Percentiles rank a stretch among this genome's conserved stretches.
These are phyloP conservation scores for Diaporthe helianthi DNA, from an alignment of 2,329 filamentous ascomycete genomes.

Conservation along the genomic window DNA sequence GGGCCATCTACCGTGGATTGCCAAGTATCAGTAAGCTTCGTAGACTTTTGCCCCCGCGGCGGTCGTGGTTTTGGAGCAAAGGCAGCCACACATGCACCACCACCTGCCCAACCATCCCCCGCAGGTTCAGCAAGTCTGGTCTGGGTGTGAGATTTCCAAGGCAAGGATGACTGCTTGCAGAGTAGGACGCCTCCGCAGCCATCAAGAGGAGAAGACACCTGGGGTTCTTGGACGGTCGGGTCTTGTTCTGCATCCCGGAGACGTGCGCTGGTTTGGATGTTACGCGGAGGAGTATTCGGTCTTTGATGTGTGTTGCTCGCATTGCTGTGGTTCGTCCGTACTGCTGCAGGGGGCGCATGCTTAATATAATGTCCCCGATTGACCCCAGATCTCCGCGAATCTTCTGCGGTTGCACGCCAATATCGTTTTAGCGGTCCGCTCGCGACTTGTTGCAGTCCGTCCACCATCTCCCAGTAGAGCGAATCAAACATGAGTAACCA, in stretches of 20 bases:
- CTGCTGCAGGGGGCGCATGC: constrained; percentile 8
- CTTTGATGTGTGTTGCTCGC: constrained; percentile 6
- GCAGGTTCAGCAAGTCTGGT: neutral
- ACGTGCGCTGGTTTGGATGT: neutral
- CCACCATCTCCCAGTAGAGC: neutral
- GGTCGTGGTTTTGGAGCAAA: constrained; percentile 3
- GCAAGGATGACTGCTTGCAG: constrained; percentile 5
- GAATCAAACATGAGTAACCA: neutral
- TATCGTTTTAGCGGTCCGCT: neutral
- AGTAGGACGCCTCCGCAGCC: constrained; percentile 1
- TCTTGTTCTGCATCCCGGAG: neutral
- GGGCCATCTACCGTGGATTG: constrained; percentile 13
- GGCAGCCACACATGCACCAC: too few relatives aligned
- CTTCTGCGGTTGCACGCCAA: neutral
- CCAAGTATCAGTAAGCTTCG: constrained; percentile 10
- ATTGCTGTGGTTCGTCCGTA: constrained; percentile 3
- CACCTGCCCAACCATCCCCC: neutral
- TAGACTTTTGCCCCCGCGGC: neutral
- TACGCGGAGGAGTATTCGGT: constrained; percentile 1
- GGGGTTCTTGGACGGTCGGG: neutral
- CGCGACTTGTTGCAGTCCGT: neutral
- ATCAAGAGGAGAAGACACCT: neutral
- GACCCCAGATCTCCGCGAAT: neutral
- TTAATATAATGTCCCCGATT: neutral
- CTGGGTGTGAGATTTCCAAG: neutral